Conservation (phyloP, 257 asterid genomes). For the Jasminum sambac region DNA sequence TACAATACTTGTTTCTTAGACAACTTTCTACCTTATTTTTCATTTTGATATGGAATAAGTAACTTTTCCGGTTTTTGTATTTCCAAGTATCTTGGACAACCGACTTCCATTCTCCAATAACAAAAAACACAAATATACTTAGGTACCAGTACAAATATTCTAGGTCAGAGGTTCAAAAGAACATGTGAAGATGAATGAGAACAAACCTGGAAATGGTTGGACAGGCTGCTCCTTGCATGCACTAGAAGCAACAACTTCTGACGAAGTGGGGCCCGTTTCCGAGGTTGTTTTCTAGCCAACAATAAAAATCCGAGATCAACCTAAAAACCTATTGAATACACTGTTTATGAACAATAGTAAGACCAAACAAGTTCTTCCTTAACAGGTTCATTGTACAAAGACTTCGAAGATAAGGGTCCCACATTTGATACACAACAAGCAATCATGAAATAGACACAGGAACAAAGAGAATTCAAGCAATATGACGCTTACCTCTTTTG, state of each 20-base stretch:
- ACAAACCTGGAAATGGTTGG: constrained; percentile 65
- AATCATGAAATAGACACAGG: neutral
- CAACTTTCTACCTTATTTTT: neutral
- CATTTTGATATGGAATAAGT: neutral
- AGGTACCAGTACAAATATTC: neutral
- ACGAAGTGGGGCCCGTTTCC: constrained; percentile 43
- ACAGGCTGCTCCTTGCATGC: constrained; percentile 42
- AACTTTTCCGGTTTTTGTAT: neutral
- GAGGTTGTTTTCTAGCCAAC: constrained; percentile 39
- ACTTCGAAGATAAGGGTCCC: neutral
- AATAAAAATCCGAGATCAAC: neutral
- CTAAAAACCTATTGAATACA: neutral
- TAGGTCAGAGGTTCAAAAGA: neutral
- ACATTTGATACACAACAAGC: neutral
- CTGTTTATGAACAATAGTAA: neutral
- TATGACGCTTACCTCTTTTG: constrained; percentile 58
- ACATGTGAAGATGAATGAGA: constrained; percentile 11
- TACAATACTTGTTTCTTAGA: neutral
- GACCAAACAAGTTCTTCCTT: neutral
- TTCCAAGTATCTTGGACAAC: neutral
- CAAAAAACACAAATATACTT: neutral
- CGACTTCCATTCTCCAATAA: neutral
- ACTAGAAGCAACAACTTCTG: constrained; percentile 45
- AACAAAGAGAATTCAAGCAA: neutral
- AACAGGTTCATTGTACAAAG: too few species aligned